Evolutionary conservation across 108 stramenopile species (phyloP), one percentile per base, ranked within the genome.

Genomic region (Discostella stelligeroides): DNA sequence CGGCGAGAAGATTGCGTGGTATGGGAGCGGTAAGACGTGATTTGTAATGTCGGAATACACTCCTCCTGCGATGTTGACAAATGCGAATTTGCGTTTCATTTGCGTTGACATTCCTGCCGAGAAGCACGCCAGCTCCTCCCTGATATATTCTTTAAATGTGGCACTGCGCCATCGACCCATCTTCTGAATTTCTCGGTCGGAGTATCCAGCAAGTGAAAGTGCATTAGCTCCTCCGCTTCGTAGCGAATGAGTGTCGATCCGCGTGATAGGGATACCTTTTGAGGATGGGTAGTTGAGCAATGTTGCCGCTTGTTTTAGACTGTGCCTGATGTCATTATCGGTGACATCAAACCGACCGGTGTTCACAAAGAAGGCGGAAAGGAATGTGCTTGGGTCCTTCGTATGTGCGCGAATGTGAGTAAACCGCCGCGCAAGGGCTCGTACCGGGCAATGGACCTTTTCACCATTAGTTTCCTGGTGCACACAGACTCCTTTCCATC

Each of bases 191-290:
- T 62, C 20, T 0, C 17, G 23, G 2, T 60, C 38, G 41, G 21
- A 41, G n/a, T 60, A 60, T 0, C 60, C 60, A 1, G 60, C 34
- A 20, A 60, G 40, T 12, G 60, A 37, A 8, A 60, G 60, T 2
- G 61, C 61, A 62, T 62, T 62, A 15, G 61, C 42, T 11, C 61
- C 61, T 13, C 61, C 61, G 7, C 48, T 49, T 21, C 48, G 48
- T 3, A 34, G 34, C 6, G 34, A 34, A 6, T 34, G 34, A 34
- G 34, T 34, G 34, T 34, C 34, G 6, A 17, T 17, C 7, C 48
- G n/a, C 7, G 15, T 17, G 3, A 49, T 49, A 8, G 48, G 48
- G 12, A 49, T 49, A 17, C 48, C 48, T 21, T 49, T 49, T 18
- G 7, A 18, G 0, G 23, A 18, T 23, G 48, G 48, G 48, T 34